Evolutionary conservation across 2,329 filamentous ascomycete genomes (phyloP), one percentile per base, ranked within the genome.

Genomic region (Aspergillus proliferans): DNA sequence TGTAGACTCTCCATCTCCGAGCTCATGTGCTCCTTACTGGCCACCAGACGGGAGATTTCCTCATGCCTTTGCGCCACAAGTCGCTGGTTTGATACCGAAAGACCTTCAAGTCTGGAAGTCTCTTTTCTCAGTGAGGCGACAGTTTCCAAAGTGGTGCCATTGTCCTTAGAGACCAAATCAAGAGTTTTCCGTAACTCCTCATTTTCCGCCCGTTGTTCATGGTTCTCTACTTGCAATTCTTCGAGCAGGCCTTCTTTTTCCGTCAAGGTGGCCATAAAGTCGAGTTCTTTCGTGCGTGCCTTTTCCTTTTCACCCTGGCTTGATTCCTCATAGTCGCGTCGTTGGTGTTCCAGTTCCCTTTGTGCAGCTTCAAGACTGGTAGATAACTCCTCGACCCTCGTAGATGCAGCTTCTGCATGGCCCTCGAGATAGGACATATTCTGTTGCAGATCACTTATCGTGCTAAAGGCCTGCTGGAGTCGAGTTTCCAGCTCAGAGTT

Each of bases 221-320:
- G 55, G 4, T 72, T 48, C 22, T 69, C 56, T 41, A 71, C 64
- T 22, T 73, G 66, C 10, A 72, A 55, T 38, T 71, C 68, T 22
- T 75, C 72, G 4, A 76, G 47, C 5, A 65, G 62, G 47, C 77
- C 74, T 28, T 76, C 70, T 48, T 71, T 75, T 18, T 68, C 69
- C 1, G 72, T 72, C 4, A 72, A 49, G 6, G 60, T 67, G 36
- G 73, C 69, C 19, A 71, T 65, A 21, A 72, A 60, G 28, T 71
- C 68, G 3, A 78, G 53, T 41, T 80, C 72, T 49, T 62, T 62
- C 7, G 62, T 62, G 28, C 66, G 64, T 9, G 61, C 55, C 4
- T 51, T 61, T 44, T 70, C 64, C 39, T 55, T 56, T 40, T 64
- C 63, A 2, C 30, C 33, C 6, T 52, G 58, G 44, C 56, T 58